Conservation (phyloP, 768 basidiomycete genomes). For the Galerina marginata region DNA sequence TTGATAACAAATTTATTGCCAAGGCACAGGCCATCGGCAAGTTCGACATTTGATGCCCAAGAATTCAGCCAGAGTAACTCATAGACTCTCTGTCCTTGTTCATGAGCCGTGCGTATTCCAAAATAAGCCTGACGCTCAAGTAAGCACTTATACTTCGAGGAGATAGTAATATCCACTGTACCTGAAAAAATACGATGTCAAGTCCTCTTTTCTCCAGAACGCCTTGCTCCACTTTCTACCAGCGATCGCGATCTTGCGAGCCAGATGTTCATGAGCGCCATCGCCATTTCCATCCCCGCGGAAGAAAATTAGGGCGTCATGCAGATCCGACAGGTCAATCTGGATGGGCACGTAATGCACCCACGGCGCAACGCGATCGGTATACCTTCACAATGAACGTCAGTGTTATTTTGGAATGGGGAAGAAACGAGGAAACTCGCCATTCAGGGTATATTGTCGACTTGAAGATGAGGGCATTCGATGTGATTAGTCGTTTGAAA, state of each 20-base stretch:
- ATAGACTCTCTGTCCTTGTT: conserved; percentile 50
- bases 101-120: conserved; percentile 62
- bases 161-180: conserved; percentile 25
- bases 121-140: conserved; percentile 42
- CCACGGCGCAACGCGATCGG: conserved; percentile 67
- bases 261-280: conserved; percentile 65
- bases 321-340: conserved; percentile 67
- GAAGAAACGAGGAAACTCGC: conserved; percentile 36
- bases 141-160: conserved; percentile 10
- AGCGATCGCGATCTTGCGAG: conserved; percentile 47
- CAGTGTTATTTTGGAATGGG: neutral
- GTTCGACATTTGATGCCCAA: too few relatives aligned
- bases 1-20: too few relatives aligned
- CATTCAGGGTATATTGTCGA: conserved; percentile 78
- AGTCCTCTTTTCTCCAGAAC: conserved; percentile 67
- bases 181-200: conserved; percentile 65
- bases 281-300: conserved; percentile 63
- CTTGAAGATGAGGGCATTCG: conserved; percentile 70
- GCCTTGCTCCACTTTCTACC: conserved; percentile 61
- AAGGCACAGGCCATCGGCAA: too few relatives aligned
- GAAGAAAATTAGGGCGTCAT: conserved; percentile 78
- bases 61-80: conserved; percentile 19
- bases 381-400: conserved; percentile 44
- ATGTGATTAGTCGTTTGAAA: conserved; percentile 67
- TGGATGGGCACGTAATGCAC: conserved; percentile 77